Evolutionary conservation across 2,329 filamentous ascomycete species (phyloP).

Genomic region (Chalaropsis thielavioides): DNA sequence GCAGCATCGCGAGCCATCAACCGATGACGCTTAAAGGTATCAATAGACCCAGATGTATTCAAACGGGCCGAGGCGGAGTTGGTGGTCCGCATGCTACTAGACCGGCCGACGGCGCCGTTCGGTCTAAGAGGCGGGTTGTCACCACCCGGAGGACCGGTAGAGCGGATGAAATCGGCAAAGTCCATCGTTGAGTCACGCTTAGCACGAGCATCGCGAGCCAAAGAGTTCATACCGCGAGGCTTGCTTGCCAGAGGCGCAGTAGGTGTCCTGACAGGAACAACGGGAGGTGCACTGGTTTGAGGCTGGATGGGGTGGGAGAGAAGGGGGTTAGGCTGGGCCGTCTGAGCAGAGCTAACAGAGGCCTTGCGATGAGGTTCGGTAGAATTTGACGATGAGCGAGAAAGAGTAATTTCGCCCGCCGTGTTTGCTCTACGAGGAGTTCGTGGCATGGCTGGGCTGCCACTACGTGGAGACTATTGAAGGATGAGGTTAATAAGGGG

Average conservation of each 20-base stretch:
- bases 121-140: slow-evolving; percentile 25
- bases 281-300: slow-evolving; percentile 11
- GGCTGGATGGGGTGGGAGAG: slow-evolving; percentile 15
- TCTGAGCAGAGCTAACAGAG: slow-evolving; percentile 18
- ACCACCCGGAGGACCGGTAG: slow-evolving; percentile 53
- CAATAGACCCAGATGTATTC: slow-evolving; percentile 13
- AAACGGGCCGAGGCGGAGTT: slow-evolving; percentile 25
- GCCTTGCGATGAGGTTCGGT: slow-evolving; percentile 21
- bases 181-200: slow-evolving; percentile 60
- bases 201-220: slow-evolving; percentile 58
- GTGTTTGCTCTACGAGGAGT: slow-evolving; percentile 36
- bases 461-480: slow-evolving; percentile 18
- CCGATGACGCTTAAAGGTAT: slow-evolving; percentile 33
- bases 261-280: slow-evolving; percentile 19
- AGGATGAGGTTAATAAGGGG: slow-evolving; percentile 5
- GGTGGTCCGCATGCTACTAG: slow-evolving; percentile 28
- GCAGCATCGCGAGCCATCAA: slow-evolving; percentile 59
- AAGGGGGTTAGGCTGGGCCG: slow-evolving; percentile 12
- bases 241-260: neutral
- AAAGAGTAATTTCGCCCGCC: slow-evolving; percentile 27
- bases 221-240: neutral
- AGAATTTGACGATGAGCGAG: slow-evolving; percentile 36
- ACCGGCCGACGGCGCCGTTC: slow-evolving; percentile 23
- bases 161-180: slow-evolving; percentile 79
- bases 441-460: slow-evolving; percentile 30